Evolutionary conservation across 208 protist genomes (phyloP).

Genomic region (Leishmania martiniquensis): DNA sequence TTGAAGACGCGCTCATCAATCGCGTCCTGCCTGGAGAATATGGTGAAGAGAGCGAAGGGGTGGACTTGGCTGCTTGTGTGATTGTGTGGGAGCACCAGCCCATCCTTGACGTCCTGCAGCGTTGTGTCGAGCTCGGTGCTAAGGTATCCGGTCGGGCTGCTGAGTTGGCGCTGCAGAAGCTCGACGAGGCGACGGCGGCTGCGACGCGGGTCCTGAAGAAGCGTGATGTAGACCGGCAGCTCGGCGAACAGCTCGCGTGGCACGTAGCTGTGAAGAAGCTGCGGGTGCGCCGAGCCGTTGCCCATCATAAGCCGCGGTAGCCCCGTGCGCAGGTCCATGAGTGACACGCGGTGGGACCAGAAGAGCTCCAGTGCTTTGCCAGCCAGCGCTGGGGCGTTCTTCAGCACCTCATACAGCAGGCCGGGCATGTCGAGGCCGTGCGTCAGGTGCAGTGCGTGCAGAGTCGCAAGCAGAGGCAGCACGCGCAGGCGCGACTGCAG

Average conservation of each 20-base stretch:
- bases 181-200: slow-evolving; percentile 75
- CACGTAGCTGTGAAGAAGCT: slow-evolving; percentile 61
- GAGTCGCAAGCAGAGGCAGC: slow-evolving; percentile 64
- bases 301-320: slow-evolving; percentile 51
- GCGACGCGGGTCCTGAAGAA: slow-evolving; percentile 64
- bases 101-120: slow-evolving; percentile 61
- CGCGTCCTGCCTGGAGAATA: slow-evolving; percentile 77
- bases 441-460: slow-evolving; percentile 75
- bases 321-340: slow-evolving; percentile 56
- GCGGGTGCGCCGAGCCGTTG: slow-evolving; percentile 38
- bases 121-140: slow-evolving; percentile 73
- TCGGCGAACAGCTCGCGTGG: slow-evolving; percentile 78
- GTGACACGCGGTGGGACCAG: slow-evolving; percentile 54
- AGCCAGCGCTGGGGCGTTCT: slow-evolving; percentile 74
- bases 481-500: slow-evolving; percentile 83
- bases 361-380: slow-evolving; percentile 75
- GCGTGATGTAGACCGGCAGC: slow-evolving; percentile 65
- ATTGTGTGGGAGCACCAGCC: slow-evolving; percentile 69
- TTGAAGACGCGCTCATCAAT: slow-evolving; percentile 45
- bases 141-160: slow-evolving; percentile 78
- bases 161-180: slow-evolving; percentile 82
- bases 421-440: slow-evolving; percentile 73
- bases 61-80: slow-evolving; percentile 78
- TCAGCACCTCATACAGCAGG: slow-evolving; percentile 80
- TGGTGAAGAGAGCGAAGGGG: slow-evolving; percentile 80